Conservation (phyloP, 352 stramenopile species). For the Pythium aristosporum region DNA sequence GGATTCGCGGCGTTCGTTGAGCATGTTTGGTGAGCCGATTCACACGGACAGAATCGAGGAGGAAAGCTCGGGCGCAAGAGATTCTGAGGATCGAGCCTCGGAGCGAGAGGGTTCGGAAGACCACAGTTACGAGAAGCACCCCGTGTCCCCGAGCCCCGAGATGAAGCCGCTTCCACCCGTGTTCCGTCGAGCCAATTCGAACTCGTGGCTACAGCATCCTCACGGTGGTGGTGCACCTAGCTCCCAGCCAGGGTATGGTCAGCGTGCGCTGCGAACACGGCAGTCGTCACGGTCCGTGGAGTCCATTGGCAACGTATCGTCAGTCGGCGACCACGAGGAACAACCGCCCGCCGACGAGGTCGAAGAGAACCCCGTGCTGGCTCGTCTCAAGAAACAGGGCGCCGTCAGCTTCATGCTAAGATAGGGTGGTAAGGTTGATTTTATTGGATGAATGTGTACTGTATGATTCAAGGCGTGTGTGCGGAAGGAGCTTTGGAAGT, state of each 20-base stretch:
- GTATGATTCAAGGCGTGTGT: not conserved
- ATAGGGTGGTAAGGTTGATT: constrained; percentile 20
- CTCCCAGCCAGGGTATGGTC: constrained; percentile 22
- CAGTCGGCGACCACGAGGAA: constrained; percentile 11
- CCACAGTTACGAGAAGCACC: constrained; percentile 2
- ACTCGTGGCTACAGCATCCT: constrained; percentile 26
- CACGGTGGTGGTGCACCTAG: not conserved
- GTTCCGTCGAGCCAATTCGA: constrained; percentile 24
- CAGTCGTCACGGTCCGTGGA: constrained; percentile 9
- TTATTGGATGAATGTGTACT: constrained; percentile 5
- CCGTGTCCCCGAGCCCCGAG: constrained; percentile 6
- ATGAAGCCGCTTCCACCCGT: constrained; percentile 25
- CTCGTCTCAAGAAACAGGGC: constrained; percentile 75
- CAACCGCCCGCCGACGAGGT: constrained; percentile 30
- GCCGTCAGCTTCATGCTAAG: constrained; percentile 85
- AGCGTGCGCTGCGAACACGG: constrained; percentile 8
- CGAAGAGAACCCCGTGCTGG: constrained; percentile 71
- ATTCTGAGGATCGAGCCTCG: constrained; percentile 38
- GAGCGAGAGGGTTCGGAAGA: constrained; percentile 9
- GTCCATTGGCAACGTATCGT: not conserved
- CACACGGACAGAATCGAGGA: constrained; percentile 56
- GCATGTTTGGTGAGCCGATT: constrained; percentile 55
- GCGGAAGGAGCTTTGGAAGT: not conserved
- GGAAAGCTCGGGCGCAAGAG: constrained; percentile 49
- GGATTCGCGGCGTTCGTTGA: constrained; percentile 62